Evolutionary conservation across 2,329 filamentous ascomycete species (phyloP).

Genomic region (Pseudogymnoascus verrucosus): DNA sequence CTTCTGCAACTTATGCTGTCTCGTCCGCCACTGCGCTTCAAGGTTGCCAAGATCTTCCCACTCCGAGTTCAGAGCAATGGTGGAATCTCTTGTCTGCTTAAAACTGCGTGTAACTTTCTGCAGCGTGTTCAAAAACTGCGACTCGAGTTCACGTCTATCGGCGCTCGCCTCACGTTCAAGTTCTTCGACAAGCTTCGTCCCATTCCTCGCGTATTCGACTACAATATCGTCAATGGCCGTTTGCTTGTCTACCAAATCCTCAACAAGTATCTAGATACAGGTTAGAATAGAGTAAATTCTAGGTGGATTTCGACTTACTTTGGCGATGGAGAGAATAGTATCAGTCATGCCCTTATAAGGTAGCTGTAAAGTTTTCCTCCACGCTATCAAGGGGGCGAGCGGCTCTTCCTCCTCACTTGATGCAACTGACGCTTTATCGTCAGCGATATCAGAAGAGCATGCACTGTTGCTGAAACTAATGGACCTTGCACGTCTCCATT

Average conservation of each 20-base stretch:
- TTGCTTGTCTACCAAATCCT: constrained; percentile 23
- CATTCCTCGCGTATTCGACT: constrained; percentile 24
- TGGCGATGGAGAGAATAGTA: constrained; percentile 23
- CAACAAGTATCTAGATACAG: constrained; percentile 23
- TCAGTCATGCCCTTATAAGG: constrained; percentile 23
- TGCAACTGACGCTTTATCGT: not conserved
- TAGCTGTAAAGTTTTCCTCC: constrained; percentile 24
- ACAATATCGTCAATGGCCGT: constrained; percentile 23
- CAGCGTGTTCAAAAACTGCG: constrained; percentile 9
- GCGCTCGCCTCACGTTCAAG: constrained; percentile 15
- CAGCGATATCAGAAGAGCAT: constrained; percentile 13
- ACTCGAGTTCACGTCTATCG: constrained; percentile 12
- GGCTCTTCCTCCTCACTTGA: constrained; percentile 11
- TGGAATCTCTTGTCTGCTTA: constrained; percentile 18
- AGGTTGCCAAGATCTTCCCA: constrained; percentile 13
- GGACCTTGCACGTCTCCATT: constrained; percentile 11
- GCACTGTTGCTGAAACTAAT: constrained; percentile 15
- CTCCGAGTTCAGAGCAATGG: constrained; percentile 14
- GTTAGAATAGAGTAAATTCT: constrained; percentile 16
- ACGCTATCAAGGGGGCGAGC: constrained; percentile 13
- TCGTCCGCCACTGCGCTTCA: constrained; percentile 21
- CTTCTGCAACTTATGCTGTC: constrained; percentile 19
- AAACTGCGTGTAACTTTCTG: constrained; percentile 11
- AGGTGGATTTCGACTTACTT: constrained; percentile 19
- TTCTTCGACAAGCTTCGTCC: constrained; percentile 19